A percentile compares a stretch with the other conserved stretches of the same genome.
These are phyloP conservation scores for Aspergillus sp. DNA, from an alignment of 2,329 filamentous ascomycete species.

Conservation along the genomic window DNA sequence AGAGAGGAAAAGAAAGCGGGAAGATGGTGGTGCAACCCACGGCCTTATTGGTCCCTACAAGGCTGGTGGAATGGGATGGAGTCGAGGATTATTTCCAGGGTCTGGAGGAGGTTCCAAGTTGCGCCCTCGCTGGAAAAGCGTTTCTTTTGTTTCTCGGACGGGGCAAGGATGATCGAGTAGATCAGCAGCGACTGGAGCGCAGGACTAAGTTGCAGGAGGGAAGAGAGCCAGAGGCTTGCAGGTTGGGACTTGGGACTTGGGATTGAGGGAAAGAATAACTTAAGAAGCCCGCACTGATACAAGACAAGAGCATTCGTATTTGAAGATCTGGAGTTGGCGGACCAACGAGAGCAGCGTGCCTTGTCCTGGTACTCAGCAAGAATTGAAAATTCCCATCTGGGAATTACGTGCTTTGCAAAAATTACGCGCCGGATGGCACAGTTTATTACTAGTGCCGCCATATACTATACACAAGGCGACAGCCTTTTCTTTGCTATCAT, in stretches of 20 bases:
- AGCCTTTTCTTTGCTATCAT: too few relatives aligned
- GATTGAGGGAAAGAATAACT: constrained; percentile 3
- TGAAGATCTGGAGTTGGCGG: constrained; percentile 16
- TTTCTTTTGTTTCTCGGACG: background rate
- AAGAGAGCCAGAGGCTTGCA: constrained; percentile 4
- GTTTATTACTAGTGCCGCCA: background rate
- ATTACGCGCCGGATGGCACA: background rate
- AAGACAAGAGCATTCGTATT: constrained; percentile 19
- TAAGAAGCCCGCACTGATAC: constrained; percentile 17
- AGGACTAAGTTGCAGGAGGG: constrained; percentile 12
- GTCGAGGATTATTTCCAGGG: constrained; percentile 12
- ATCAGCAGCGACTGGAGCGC: constrained; percentile 3
- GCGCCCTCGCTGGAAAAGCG: background rate
- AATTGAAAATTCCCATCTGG: constrained; percentile 2
- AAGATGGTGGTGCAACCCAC: constrained; percentile 19
- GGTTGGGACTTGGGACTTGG: too few relatives aligned
- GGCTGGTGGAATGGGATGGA: constrained; percentile 12
- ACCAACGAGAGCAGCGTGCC: constrained; percentile 10
- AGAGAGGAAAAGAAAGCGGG: background rate
- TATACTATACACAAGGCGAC: too few relatives aligned
- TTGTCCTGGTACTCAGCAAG: constrained; percentile 9
- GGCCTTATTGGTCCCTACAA: constrained; percentile 23
- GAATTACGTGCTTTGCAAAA: background rate
- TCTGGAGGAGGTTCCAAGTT: constrained; percentile 5
- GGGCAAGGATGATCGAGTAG: constrained; percentile 1